A percentile compares a stretch with the other conserved stretches of the same genome.
Conservation (phyloP, 768 basidiomycete species). For the Basidioascus undulatus region DNA sequence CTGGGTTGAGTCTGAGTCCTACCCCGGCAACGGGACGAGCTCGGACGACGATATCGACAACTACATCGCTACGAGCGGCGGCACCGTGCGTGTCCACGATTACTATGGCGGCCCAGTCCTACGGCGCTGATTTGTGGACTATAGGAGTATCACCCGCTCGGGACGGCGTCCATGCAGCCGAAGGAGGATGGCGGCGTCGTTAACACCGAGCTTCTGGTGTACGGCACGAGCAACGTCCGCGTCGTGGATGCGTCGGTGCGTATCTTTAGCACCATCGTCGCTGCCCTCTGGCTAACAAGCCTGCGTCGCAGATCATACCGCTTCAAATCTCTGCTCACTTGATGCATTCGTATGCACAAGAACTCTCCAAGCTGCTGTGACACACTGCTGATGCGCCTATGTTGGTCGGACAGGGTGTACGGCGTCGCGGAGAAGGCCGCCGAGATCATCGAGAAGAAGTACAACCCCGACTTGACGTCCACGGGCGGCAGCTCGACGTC, state of each 20-base stretch:
- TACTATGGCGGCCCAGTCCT: too few relatives aligned
- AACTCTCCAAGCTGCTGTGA: neutral
- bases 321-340: slow-evolving; percentile 4
- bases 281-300: neutral
- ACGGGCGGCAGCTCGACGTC: too few relatives aligned
- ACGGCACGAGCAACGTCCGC: slow-evolving; percentile 15
- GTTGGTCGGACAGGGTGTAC: neutral
- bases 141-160: too few relatives aligned
- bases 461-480: too few relatives aligned
- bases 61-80: too few relatives aligned
- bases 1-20: too few relatives aligned
- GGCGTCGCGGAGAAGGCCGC: slow-evolving; percentile 7
- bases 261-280: neutral
- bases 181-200: slow-evolving; percentile 11
- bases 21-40: too few relatives aligned
- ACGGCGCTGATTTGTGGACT: too few relatives aligned
- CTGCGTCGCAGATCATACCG: slow-evolving; percentile 1
- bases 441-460: too few relatives aligned
- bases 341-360: neutral
- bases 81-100: too few relatives aligned
- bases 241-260: slow-evolving; percentile 8
- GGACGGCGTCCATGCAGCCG: slow-evolving; percentile 11
- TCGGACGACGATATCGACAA: too few relatives aligned
- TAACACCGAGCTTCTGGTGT: slow-evolving; percentile 12
- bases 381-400: neutral